Conservation (phyloP, 1,284 basidiomycete genomes). For the Exobasidium cylindrosporum region DNA sequence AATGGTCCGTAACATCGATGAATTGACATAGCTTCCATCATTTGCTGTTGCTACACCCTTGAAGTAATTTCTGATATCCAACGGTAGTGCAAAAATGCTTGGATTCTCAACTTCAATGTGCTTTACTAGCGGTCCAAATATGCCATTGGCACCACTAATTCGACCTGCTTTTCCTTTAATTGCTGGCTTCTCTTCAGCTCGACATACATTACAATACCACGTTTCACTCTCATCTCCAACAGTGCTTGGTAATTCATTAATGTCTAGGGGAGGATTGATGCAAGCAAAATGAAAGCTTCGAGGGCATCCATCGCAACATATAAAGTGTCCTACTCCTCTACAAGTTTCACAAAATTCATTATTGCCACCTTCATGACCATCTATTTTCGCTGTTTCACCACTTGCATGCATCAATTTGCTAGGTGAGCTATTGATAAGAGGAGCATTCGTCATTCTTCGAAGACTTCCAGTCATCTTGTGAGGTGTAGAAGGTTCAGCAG, state of each 20-base stretch:
- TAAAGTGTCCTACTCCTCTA: slow-evolving; percentile 70
- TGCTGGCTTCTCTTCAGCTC: slow-evolving; percentile 35
- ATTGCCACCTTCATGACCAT: slow-evolving; percentile 59
- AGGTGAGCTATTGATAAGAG: neutral
- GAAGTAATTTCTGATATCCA: slow-evolving; percentile 80
- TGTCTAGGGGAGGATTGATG: slow-evolving; percentile 87
- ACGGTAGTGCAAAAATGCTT: slow-evolving; percentile 81
- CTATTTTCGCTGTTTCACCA: neutral
- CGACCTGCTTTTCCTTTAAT: slow-evolving; percentile 6
- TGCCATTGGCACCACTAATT: slow-evolving; percentile 25
- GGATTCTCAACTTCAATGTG: slow-evolving; percentile 67
- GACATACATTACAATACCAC: slow-evolving; percentile 88
- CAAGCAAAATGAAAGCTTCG: slow-evolving; percentile 94
- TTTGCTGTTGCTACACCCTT: slow-evolving; percentile 62
- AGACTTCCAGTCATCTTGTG: neutral
- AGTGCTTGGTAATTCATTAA: slow-evolving; percentile 67
- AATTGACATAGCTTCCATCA: slow-evolving; percentile 61
- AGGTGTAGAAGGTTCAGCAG: no score
- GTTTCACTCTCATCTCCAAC: slow-evolving; percentile 63
- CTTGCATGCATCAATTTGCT: neutral
- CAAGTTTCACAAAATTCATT: slow-evolving; percentile 94
- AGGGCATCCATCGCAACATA: slow-evolving; percentile 87
- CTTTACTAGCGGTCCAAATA: slow-evolving; percentile 64
- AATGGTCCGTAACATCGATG: slow-evolving; percentile 61
- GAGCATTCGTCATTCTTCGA: neutral